Conservation (phyloP, 768 basidiomycete genomes). For the Hysterangium stoloniferum region DNA sequence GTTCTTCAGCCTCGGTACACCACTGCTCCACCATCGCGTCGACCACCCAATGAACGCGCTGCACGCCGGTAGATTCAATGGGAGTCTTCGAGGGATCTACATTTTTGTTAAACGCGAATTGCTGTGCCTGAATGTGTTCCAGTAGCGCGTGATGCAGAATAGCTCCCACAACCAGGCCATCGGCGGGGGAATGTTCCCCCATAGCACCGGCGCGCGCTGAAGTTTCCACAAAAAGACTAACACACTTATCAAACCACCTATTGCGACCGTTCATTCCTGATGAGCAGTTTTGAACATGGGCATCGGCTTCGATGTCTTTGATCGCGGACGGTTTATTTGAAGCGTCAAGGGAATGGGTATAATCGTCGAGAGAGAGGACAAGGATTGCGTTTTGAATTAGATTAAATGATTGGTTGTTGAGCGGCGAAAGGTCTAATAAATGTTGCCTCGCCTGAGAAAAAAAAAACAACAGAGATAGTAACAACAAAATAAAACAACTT, state of each 20-base stretch:
- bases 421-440: slow-evolving; percentile 57
- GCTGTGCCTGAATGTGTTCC: slow-evolving; percentile 50
- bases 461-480: slow-evolving; percentile 3
- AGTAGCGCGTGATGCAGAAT: slow-evolving; percentile 76
- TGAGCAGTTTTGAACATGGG: slow-evolving; percentile 70
- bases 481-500: too few species aligned
- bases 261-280: slow-evolving; percentile 62
- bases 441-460: slow-evolving; percentile 76
- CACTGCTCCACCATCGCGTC: slow-evolving; percentile 52
- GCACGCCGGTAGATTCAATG: slow-evolving; percentile 34
- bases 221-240: slow-evolving; percentile 76
- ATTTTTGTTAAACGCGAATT: slow-evolving; percentile 23
- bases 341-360: slow-evolving; percentile 37
- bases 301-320: slow-evolving; percentile 43
- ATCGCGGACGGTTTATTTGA: slow-evolving; percentile 25
- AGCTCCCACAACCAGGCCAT: slow-evolving; percentile 85
- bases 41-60: slow-evolving; percentile 64
- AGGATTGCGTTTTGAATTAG: slow-evolving; percentile 70
- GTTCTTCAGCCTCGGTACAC: slow-evolving; percentile 47
- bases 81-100: slow-evolving; percentile 10
- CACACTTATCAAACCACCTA: slow-evolving; percentile 86
- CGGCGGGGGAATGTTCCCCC: slow-evolving; percentile 88
- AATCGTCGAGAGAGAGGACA: slow-evolving; percentile 74
- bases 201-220: slow-evolving; percentile 78
- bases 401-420: slow-evolving; percentile 53